Percentiles rank a stretch among this genome's conserved stretches.
Conservation (phyloP, 2,329 filamentous ascomycete species). For the Beauveria sp. region DNA sequence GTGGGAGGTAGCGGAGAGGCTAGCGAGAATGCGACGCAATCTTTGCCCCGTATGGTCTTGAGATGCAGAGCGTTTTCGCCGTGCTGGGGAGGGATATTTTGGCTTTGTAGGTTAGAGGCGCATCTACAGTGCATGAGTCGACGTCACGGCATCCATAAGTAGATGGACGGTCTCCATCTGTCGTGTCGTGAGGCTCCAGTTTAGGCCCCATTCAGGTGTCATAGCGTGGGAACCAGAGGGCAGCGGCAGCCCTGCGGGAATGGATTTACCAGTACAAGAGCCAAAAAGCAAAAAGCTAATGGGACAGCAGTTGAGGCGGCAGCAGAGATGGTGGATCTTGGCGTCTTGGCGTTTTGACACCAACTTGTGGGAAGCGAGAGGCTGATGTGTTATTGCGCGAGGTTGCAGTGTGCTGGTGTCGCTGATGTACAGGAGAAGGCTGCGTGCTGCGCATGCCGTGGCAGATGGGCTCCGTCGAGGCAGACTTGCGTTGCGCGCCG, state of each 20-base stretch:
- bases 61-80: not conserved
- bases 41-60: not conserved
- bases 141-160: slow-evolving; percentile 8
- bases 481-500: not conserved
- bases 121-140: not conserved
- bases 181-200: slow-evolving; percentile 10
- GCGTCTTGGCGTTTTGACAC: slow-evolving; percentile 6
- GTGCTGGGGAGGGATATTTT: not conserved
- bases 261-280: not conserved
- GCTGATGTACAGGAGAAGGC: not conserved
- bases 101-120: not conserved
- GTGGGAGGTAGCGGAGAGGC: not conserved
- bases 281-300: not conserved
- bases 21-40: not conserved
- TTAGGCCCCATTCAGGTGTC: slow-evolving; percentile 7
- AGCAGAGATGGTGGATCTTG: not conserved
- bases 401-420: not conserved
- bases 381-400: not conserved
- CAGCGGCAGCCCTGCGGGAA: not conserved
- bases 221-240: slow-evolving; percentile 8
- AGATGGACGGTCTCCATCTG: not conserved
- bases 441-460: not conserved
- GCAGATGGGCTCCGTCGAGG: not conserved
- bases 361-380: not conserved
- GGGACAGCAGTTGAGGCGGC: not conserved